Evolutionary conservation across 176 grass and related monocot genomes (phyloP), one percentile per base, ranked within the genome.

Genomic region (Oryza nivara): DNA sequence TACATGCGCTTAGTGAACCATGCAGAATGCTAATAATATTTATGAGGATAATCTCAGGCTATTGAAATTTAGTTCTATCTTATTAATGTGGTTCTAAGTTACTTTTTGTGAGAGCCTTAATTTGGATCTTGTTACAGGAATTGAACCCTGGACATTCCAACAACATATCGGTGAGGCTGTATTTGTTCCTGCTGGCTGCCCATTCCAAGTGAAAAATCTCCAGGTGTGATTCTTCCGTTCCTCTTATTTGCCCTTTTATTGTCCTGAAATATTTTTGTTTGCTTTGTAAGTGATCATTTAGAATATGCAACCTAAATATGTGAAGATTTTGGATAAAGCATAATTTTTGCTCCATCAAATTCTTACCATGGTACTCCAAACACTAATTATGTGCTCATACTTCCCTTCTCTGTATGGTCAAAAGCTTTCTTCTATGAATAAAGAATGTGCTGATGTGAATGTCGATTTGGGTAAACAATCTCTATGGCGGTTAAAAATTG

Each of bases 191-290:
- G 86, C 96, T 76, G 96, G 96, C 65, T 99, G 96, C 87, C 89
- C 96, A 77, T 99, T 96, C 84, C 96, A 99, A 93, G 83, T 99
- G 73, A 95, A 88, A 88, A 94, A 92, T 92, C 73, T 96, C 34
- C 89, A 81, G 96, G 54, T 58, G 96, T 95, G 67, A 92, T 77
- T 26, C 67, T 49, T 80, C 25, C 9, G 22, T 22, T 43, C 51
- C 20, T 81, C 46, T 9, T 38, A 73, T 80, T 65, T 89, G 45
- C 19, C 26, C 16, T 68, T 88, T 70, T 49, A 72, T 19, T 82
- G 11, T 12, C 44, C 68, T 69, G 41, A 17, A 26, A 5, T 69
- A 76, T n/a, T 72, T 20, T 81, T 79, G 41, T 47, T 87, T 67
- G 25, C 20, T 45, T 82, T 73, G 46, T 44, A 72, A 51, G 38